A percentile compares a stretch with the other conserved stretches of the same genome.
Conservation (phyloP, 768 basidiomycete species). For the Leccinum sublutescens region DNA sequence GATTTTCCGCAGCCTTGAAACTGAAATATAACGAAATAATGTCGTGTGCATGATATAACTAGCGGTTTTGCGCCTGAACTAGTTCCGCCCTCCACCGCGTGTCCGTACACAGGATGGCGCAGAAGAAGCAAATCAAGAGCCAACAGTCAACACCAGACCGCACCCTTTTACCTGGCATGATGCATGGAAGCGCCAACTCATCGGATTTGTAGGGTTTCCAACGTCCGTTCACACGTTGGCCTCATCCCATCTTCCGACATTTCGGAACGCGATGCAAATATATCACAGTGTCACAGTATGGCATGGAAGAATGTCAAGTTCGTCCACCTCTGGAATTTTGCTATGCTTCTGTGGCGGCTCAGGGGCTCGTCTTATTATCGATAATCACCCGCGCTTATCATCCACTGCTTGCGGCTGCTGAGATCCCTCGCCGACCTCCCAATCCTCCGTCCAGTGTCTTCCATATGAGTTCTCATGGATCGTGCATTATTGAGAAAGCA, state of each 20-base stretch:
- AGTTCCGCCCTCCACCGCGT: constrained; percentile 1
- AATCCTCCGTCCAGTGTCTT: neutral
- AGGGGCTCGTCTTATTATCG: constrained; percentile 20
- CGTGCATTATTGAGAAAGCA: neutral
- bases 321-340: constrained; percentile 22
- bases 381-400: constrained; percentile 28
- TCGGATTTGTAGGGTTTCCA: constrained; percentile 8
- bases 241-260: constrained; percentile 12
- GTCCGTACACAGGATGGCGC: neutral
- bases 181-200: neutral
- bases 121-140: constrained; percentile 4
- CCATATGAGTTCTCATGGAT: neutral
- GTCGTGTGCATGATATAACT: constrained; percentile 14
- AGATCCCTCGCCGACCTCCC: neutral
- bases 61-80: constrained; percentile 8
- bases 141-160: neutral
- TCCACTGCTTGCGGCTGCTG: constrained; percentile 1
- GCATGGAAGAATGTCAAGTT: constrained; percentile 20
- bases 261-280: constrained; percentile 14
- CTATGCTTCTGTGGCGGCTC: constrained; percentile 28
- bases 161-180: neutral
- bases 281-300: constrained; percentile 17
- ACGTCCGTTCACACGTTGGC: constrained; percentile 18
- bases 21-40: constrained; percentile 7
- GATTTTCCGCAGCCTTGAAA: constrained; percentile 8